Conservation (phyloP, 768 basidiomycete species). For the Phylloporus rhodoxanthus region DNA sequence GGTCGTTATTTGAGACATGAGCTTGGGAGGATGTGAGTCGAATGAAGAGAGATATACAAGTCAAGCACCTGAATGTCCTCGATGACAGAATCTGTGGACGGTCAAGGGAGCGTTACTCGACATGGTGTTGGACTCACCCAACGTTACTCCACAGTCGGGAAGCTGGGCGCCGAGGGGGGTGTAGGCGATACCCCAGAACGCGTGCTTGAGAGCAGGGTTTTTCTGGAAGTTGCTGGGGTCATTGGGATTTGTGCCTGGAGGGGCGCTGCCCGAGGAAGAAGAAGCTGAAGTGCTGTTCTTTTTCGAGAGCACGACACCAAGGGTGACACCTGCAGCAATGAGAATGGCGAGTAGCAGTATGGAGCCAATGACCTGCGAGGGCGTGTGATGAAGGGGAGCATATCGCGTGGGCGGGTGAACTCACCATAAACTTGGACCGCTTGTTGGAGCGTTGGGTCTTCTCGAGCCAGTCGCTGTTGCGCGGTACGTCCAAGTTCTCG, state of each 20-base stretch:
- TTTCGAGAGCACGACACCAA: conserved; percentile 62
- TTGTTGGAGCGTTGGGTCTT: conserved; percentile 27
- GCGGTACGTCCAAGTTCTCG: conserved; percentile 29
- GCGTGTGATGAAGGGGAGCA: neutral
- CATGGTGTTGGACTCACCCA: conserved; percentile 24
- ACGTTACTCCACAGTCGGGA: conserved; percentile 59
- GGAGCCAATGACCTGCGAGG: conserved; percentile 47
- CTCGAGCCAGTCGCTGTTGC: conserved; percentile 39
- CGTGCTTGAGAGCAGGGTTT: conserved; percentile 60
- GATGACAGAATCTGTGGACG: conserved; percentile 46
- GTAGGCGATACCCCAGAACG: conserved; percentile 86
- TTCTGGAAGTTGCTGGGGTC: conserved; percentile 78
- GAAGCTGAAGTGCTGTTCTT: conserved; percentile 35
- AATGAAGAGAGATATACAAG: neutral
- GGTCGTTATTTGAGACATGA: conserved; percentile 81
- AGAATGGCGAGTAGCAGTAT: conserved; percentile 44
- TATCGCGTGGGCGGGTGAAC: conserved; percentile 23
- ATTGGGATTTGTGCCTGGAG: conserved; percentile 38
- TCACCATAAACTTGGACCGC: conserved; percentile 54
- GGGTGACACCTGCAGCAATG: conserved; percentile 51
- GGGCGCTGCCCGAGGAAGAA: conserved; percentile 11
- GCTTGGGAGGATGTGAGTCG: conserved; percentile 34
- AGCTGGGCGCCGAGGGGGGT: conserved; percentile 71
- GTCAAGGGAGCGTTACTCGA: neutral
- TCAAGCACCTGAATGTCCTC: conserved; percentile 60